Percentiles rank a stretch among this genome's conserved stretches.
These are phyloP conservation scores for Parascedosporium putredinis DNA, from an alignment of 2,329 filamentous ascomycete species.

Conservation along the genomic window DNA sequence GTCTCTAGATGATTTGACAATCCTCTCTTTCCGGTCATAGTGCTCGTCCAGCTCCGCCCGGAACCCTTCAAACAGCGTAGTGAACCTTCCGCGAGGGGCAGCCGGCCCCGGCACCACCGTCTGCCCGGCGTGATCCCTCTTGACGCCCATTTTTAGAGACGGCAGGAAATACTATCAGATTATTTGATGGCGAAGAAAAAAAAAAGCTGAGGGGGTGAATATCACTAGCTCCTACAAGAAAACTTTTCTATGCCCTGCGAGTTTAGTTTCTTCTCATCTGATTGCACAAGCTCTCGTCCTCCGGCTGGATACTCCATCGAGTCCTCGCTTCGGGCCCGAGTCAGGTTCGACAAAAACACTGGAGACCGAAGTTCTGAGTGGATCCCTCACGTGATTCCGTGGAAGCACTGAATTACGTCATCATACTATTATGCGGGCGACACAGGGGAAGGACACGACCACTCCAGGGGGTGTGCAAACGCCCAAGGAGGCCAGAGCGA, in stretches of 20 bases:
- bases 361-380: background rate
- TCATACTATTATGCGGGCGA: too few relatives aligned
- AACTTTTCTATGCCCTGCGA: too few relatives aligned
- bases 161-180: too few relatives aligned
- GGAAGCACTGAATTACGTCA: background rate
- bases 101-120: constrained; percentile 13
- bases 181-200: background rate
- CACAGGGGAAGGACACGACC: background rate
- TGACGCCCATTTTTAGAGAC: constrained; percentile 38
- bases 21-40: constrained; percentile 80
- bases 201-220: too few relatives aligned
- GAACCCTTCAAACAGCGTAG: constrained; percentile 76
- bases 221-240: too few relatives aligned
- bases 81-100: constrained; percentile 33
- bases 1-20: constrained; percentile 85
- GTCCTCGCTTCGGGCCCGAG: background rate
- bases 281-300: too few relatives aligned
- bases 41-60: constrained; percentile 85
- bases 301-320: too few relatives aligned
- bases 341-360: background rate
- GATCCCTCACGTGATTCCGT: background rate
- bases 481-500: background rate
- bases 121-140: constrained; percentile 44
- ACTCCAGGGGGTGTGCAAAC: too few relatives aligned
- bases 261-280: background rate